Evolutionary conservation across 257 asterid species (phyloP).

Genomic region (Solanum chilense): DNA sequence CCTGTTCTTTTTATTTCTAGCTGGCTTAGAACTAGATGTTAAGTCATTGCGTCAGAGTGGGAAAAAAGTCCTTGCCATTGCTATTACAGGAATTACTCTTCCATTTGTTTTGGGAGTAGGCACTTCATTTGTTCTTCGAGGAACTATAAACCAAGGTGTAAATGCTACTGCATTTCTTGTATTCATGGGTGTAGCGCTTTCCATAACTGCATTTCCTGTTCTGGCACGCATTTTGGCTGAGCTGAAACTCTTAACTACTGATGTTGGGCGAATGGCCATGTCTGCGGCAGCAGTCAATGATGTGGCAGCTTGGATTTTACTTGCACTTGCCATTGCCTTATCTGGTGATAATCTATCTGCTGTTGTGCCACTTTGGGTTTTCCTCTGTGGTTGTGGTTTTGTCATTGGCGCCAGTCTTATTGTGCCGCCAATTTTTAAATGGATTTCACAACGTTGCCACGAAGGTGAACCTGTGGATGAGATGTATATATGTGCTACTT

Average conservation of each 20-base stretch:
- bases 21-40: conserved; percentile 59
- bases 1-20: conserved; percentile 67
- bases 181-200: conserved; percentile 84
- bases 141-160: conserved; percentile 38
- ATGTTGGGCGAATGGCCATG: conserved; percentile 74
- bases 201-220: conserved; percentile 85
- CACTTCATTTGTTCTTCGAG: conserved; percentile 40
- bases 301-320: conserved; percentile 77
- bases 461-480: conserved; percentile 77
- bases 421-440: conserved; percentile 42
- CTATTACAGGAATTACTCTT: conserved; percentile 58
- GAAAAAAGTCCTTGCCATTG: conserved; percentile 48
- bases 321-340: conserved; percentile 65
- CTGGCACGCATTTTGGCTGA: conserved; percentile 80
- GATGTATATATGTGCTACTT: conserved; percentile 47
- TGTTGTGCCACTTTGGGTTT: conserved; percentile 52
- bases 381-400: conserved; percentile 48
- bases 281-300: conserved; percentile 89
- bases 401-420: conserved; percentile 20
- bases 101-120: conserved; percentile 77
- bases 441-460: conserved; percentile 47
- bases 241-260: conserved; percentile 69
- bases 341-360: conserved; percentile 53
- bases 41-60: conserved; percentile 43
- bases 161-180: conserved; percentile 40